Conservation (phyloP, 1,139 yeast species). For the Blastobotrys malaysiensis region DNA sequence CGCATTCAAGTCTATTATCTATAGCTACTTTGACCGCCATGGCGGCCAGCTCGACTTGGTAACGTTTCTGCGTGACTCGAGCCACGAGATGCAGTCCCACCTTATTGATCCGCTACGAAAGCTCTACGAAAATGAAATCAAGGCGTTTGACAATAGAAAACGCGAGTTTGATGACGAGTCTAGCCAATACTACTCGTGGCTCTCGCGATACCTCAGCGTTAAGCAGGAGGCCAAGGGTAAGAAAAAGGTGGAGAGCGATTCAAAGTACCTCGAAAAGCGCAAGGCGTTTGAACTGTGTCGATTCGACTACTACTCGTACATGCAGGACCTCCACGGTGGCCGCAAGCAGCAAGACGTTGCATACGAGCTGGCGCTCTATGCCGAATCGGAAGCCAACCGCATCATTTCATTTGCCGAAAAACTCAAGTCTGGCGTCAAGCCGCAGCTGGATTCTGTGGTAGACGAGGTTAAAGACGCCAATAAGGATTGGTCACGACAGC, state of each 20-base stretch:
- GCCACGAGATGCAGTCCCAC: slow-evolving; percentile 27
- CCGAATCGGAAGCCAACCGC: slow-evolving; percentile 31
- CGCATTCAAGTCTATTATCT: slow-evolving; percentile 31
- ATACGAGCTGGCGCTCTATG: slow-evolving; percentile 36
- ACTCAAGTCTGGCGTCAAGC: slow-evolving; percentile 27
- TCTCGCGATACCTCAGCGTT: slow-evolving; percentile 60
- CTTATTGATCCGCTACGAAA: slow-evolving; percentile 39
- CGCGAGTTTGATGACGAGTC: slow-evolving; percentile 67
- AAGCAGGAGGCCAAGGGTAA: slow-evolving; percentile 45
- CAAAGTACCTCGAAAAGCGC: slow-evolving; percentile 54
- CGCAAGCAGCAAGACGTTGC: slow-evolving; percentile 39
- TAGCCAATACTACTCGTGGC: slow-evolving; percentile 70
- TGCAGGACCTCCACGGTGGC: slow-evolving; percentile 55
- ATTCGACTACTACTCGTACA: slow-evolving; percentile 62
- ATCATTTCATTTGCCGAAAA: slow-evolving; percentile 25
- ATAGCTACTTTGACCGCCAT: slow-evolving; percentile 27
- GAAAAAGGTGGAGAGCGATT: slow-evolving; percentile 44
- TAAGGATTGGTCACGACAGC: slow-evolving; percentile 37
- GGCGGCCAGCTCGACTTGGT: slow-evolving; percentile 21
- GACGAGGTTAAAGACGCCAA: slow-evolving; percentile 33
- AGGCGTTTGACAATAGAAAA: slow-evolving; percentile 39
- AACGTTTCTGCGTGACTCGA: slow-evolving; percentile 20
- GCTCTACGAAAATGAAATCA: slow-evolving; percentile 39
- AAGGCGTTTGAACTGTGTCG: slow-evolving; percentile 63
- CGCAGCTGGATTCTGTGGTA: slow-evolving; percentile 30